Base-by-base conservation (phyloP, 495 filamentous ascomycete species). In the Tuber brumale region DNA sequence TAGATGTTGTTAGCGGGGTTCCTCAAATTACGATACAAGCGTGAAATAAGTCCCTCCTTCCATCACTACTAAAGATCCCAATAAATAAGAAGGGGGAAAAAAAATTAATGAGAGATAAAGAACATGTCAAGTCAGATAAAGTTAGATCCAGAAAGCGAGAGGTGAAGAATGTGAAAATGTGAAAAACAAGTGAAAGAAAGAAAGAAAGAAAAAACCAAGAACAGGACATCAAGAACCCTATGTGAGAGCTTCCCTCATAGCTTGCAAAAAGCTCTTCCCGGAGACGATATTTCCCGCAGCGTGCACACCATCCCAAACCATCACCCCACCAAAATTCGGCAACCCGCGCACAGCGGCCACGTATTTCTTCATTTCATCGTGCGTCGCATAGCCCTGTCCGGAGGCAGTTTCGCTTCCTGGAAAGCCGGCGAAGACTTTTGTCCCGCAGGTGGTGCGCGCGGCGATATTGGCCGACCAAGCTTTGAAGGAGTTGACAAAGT, bases 221-320 rank as follows among this genome's bases (percentile, higher is more conserved):
- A 57, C 23, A 23, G 3, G 21, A 66, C 9, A 66, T 66, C 8
- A 18, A 48, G 46, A 48, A 48, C 39, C 10, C 27, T 43, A 42
- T 9, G 14, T 3, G 16, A 41, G 43, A 6, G 70, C 14, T 14
- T 45, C 70, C 70, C 43, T 71, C 70, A 45, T 45, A n/a, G 70
- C 35, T 42, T 71, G 39, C 70, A 71, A 45, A 71, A 71, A 91
- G 48, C 84, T 85, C 23, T 82, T 76, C 6, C 85, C 85, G 57
- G 86, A 79, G 51, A 85, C 85, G 39, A 81, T 66, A 74, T 91
- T 90, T 23, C 85, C 83, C 2, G 86, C 82, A 0, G 87, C 86
- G 3, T 84, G 84, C 0, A 89, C 90, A 9, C 91, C 91, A 61
- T 93, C 92, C 89, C 90, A 93, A 14, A 94, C 79, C 88, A 92